Evolutionary conservation across 768 basidiomycete genomes (phyloP).

Genomic region (Nidularia pulvinata): DNA sequence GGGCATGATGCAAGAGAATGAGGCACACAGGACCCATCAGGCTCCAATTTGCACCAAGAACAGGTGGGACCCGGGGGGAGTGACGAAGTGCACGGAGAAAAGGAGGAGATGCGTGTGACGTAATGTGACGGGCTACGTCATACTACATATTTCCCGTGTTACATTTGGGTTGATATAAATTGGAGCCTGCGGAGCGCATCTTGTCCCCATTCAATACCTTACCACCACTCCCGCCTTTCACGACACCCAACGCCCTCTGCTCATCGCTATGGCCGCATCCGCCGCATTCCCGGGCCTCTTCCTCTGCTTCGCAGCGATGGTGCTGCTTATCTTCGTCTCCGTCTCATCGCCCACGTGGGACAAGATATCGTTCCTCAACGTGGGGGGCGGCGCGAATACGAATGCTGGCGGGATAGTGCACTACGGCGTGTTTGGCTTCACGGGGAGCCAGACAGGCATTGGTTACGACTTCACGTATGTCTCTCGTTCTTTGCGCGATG

Average conservation of each 20-base stretch:
- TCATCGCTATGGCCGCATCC: constrained; percentile 43
- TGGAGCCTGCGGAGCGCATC: background rate
- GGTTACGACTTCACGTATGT: constrained; percentile 63
- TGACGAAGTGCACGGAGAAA: too few relatives aligned
- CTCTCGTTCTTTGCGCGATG: background rate
- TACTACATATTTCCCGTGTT: too few relatives aligned
- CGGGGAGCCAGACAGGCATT: constrained; percentile 49
- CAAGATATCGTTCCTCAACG: constrained; percentile 64
- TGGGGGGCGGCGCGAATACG: constrained; percentile 30
- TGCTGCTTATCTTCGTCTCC: constrained; percentile 69
- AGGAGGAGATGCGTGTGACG: too few relatives aligned
- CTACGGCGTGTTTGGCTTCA: constrained; percentile 82
- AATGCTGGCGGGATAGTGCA: constrained; percentile 15
- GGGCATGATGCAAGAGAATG: too few relatives aligned
- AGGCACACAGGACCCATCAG: too few relatives aligned
- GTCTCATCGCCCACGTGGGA: constrained; percentile 80
- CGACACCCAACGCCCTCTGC: constrained; percentile 5
- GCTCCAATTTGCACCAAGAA: too few relatives aligned
- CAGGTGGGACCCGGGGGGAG: too few relatives aligned
- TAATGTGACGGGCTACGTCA: too few relatives aligned
- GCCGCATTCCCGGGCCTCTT: constrained; percentile 71
- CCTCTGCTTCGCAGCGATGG: constrained; percentile 70
- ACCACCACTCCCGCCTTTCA: constrained; percentile 1
- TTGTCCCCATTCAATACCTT: constrained; percentile 1
- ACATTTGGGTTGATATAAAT: background rate